Base-by-base conservation (phyloP, 495 filamentous ascomycete species). In the Pyronema omphalodes region DNA sequence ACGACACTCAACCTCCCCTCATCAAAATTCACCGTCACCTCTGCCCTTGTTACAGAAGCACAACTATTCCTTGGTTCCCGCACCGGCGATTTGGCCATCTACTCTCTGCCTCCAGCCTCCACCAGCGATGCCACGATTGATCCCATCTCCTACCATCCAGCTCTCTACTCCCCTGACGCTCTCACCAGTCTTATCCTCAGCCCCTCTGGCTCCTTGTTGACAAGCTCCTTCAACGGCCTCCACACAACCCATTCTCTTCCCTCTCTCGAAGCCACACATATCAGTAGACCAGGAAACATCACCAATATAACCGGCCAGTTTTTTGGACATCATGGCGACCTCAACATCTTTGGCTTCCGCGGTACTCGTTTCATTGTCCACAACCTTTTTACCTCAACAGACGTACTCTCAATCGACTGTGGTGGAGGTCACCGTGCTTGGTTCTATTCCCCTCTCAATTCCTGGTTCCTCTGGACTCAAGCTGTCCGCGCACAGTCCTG, bases 341-440 rank as follows among this genome's bases (percentile, higher is more conserved):
- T 94, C 1, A 70, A 85, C 51, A 61, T 93, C 19, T 84, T 81
- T 67, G 91, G 91, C 9, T 96, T 94, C 67, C 76, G 73, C 19
- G 77, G 82, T 53, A 83, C 77, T 48, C 68, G 76, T 36, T 94
- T 96, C 55, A 69, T 94, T 11, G 73, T 85, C 18, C 88, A 83
- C 75, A 83, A 93, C 63, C 82, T 82, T 53, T 76, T 75, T 0
- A 69, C 66, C 8, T 74, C 82, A 34, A 69, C 74, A 19, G 82
- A 88, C 59, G 63, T 87, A 6, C 74, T 80, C 45, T 71, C 68
- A 0, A 71, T 93, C 8, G 77, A 85, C 12, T 94, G 91, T 60
- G 88, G 88, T 14, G 89, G 89, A 18, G 77, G 76, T 0, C 86
- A 93, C 57, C 75, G 93, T 14, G 74, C 71, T 9, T 94, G 82